Base-by-base conservation (phyloP, 192 early-diverging fungal genomes). In the Pilaira anomala region DNA sequence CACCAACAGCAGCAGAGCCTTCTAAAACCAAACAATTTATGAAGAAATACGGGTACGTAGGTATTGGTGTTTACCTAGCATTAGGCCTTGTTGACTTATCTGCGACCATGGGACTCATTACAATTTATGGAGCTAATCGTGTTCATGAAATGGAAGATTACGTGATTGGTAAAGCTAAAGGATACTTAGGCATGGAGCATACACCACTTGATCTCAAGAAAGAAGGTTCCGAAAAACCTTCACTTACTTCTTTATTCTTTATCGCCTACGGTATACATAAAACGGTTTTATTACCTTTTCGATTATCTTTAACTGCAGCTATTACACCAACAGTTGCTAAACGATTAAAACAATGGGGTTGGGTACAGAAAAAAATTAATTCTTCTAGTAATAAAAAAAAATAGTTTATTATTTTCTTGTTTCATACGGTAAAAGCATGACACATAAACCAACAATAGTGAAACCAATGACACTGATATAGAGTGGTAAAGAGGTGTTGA, bases 391-490 rank as follows among this genome's bases (percentile, higher is more conserved):
- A 66, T 48, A 48, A 19, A 57, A 19, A n/a, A 29, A 51, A 52
- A 30, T 18, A 46, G 45, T 65, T 48, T 58, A 39, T 46, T 49
- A 48, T 65, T 25, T 46, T 40, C 29, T 80, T 6, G 87, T 87
- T 60, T 89, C 87, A 28, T 90, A 85, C 11, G 93, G 93, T 50
- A 94, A 63, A 14, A 82, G 69, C 2, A 89, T 60, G 78, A 92
- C 88, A 48, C 81, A 85, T 12, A 83, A 53, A 18, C 80, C 85
- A 0, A 85, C 81, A 16, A 79, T 42, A 48, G 66, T 59, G 58
- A 94, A 80, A 8, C 85, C 71, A 7, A 69, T 57, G 0, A 83
- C 80, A 29, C 87, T 84, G 7, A 87, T 75, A 44, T 88, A 92
- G 6, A 94, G 63, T 1, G 91, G 90, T 19, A 87, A 53, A 0